Percentiles rank a stretch among this genome's conserved stretches.
These are phyloP conservation scores for Exutisphaerella laricina DNA, from an alignment of 2,329 filamentous ascomycete species.

Conservation along the genomic window DNA sequence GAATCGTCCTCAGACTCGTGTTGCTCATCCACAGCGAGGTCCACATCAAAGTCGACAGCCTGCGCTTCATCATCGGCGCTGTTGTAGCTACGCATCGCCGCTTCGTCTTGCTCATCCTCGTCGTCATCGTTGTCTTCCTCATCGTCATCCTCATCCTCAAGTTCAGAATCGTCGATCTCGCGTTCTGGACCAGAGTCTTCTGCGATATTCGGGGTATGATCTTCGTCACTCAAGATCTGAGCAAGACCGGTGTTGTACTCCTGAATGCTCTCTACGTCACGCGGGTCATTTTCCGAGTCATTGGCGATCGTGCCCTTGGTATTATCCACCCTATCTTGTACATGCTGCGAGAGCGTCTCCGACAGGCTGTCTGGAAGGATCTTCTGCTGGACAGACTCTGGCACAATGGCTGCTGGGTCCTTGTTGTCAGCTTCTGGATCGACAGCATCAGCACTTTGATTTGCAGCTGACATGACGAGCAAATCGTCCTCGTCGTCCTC, in stretches of 20 bases:
- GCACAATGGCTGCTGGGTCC: neutral
- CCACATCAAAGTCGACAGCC: neutral
- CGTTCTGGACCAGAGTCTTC: slow-evolving; percentile 6
- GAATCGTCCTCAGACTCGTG: neutral
- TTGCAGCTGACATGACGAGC: neutral
- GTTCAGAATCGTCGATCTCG: slow-evolving; percentile 9
- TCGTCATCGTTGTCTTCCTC: slow-evolving; percentile 17
- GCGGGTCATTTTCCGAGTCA: slow-evolving; percentile 1
- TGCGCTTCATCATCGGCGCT: slow-evolving; percentile 6
- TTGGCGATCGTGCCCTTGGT: neutral
- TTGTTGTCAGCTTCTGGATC: slow-evolving; percentile 12
- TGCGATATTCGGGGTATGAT: slow-evolving; percentile 7
- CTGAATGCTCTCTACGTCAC: slow-evolving; percentile 1
- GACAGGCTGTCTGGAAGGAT: neutral
- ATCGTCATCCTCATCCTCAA: slow-evolving; percentile 14
- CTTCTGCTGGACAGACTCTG: neutral
- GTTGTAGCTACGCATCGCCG: neutral
- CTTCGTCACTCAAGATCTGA: slow-evolving; percentile 21
- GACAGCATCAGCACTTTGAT: neutral
- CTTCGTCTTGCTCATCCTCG: slow-evolving; percentile 13
- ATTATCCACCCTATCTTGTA: neutral
- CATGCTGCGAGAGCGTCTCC: neutral
- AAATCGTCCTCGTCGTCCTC: slow-evolving; percentile 12
- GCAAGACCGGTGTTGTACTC: slow-evolving; percentile 10
- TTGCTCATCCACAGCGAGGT: neutral